Evolutionary conservation across 2,329 filamentous ascomycete genomes (phyloP).

Genomic region (Falciphora oryzae): DNA sequence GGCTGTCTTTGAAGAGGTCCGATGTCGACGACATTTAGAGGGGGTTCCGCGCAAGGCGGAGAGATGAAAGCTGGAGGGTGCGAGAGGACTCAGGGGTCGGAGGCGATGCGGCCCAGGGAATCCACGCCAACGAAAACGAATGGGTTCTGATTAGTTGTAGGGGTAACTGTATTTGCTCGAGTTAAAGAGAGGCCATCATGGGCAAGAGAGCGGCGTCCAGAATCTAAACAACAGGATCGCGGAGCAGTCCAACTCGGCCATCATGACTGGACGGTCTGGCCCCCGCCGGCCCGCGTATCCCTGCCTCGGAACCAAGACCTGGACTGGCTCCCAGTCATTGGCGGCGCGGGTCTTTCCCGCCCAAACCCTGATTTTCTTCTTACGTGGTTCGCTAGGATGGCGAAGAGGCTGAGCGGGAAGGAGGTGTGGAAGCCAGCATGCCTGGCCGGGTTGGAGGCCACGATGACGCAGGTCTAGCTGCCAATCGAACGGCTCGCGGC

Average conservation of each 20-base stretch:
- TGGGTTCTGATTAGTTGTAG: not conserved
- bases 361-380: not conserved
- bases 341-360: not conserved
- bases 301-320: not conserved
- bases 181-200: not conserved
- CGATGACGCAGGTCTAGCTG: not conserved
- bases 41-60: not conserved
- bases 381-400: not conserved
- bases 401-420: not conserved
- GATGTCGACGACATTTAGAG: not conserved
- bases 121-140: no score
- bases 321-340: not conserved
- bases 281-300: no score
- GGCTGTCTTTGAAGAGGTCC: constrained; percentile 13
- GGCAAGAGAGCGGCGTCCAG: not conserved
- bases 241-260: not conserved
- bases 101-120: no score
- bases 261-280: not conserved
- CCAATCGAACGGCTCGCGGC: not conserved
- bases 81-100: no score
- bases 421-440: not conserved
- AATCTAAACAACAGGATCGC: not conserved
- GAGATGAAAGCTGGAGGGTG: no score
- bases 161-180: not conserved
- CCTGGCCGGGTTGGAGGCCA: not conserved